Base-by-base conservation (phyloP, 2,329 filamentous ascomycete genomes). In the Colletotrichum kahawae region DNA sequence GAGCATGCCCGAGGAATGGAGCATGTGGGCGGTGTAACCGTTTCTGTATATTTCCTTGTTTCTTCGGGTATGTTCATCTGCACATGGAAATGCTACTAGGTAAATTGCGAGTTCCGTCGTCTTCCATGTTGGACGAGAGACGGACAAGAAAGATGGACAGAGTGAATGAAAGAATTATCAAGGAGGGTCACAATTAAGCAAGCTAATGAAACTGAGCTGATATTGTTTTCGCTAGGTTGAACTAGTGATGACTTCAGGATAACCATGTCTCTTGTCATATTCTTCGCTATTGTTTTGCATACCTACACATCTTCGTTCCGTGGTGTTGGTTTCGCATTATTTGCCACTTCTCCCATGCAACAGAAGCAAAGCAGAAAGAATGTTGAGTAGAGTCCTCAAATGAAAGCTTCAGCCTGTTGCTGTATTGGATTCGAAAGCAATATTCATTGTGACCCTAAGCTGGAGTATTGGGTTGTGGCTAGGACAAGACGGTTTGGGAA, bases 1-100 rank as follows among this genome's bases (percentile, higher is more conserved):
- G 43, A 48, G 7, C 43, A n/a, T 48, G 43, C 24, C 24, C 24
- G 43, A 48, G n/a, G 18, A 48, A 48, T 13, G 43, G 10, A 0
- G 9, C 18, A 48, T 7, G 18, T 21, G 43, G 43, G n/a, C 0
- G n/a, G 38, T 43, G 16, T 43, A 18, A 43, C 9, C 4, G 16
- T 18, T 43, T 10, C 38, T 43, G 18, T n/a, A 4, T 43, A 18
- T 43, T n/a, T 43, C 18, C 18, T 43, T 3, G 8, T n/a, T 43
- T 5, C 8, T 43, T 0, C 8, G 38, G 8, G 38, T 18, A n/a
- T 43, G 0, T 0, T 0, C 10, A 18, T n/a, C 0, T 6, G 8
- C 16, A 43, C n/a, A 43, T 9, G 38, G 6, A 5, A 0, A 43
- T 5, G 9, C 0, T 18, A 43, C 38, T 43, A 5, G 38, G 3